Percentiles rank a stretch among this genome's conserved stretches.
Evolutionary conservation across 306 rosid species (phyloP).

Genomic region (Potentilla sterilis): DNA sequence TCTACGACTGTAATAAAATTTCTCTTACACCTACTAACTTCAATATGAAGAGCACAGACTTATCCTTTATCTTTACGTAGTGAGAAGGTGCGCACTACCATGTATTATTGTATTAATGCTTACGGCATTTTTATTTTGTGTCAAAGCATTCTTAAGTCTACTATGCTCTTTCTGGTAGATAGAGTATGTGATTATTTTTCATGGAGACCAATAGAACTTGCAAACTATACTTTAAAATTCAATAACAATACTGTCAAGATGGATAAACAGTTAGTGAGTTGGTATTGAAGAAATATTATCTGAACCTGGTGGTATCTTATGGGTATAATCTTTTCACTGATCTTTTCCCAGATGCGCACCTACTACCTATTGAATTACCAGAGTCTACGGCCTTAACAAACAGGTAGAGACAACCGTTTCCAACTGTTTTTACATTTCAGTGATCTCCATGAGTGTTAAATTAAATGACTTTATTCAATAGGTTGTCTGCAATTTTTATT

Average conservation of each 20-base stretch:
- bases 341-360: conserved; percentile 72
- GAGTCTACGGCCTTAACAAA: conserved; percentile 64
- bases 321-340: neutral
- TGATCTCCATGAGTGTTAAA: neutral
- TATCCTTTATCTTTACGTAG: neutral
- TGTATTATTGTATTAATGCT: neutral
- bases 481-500: neutral
- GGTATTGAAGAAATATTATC: neutral
- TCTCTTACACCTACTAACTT: neutral
- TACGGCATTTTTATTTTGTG: neutral
- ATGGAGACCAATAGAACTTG: neutral
- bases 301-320: neutral
- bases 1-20: neutral
- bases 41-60: neutral
- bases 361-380: conserved; percentile 82
- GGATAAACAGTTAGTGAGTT: neutral
- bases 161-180: neutral
- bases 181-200: neutral
- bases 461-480: neutral
- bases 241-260: neutral
- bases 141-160: neutral
- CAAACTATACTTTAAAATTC: neutral
- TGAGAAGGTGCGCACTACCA: neutral
- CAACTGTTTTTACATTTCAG: neutral
- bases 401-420: conserved; percentile 51